These are phyloP conservation scores for Grosmannia penicillata DNA, from an alignment of 2,329 filamentous ascomycete species.

Conservation along the genomic window DNA sequence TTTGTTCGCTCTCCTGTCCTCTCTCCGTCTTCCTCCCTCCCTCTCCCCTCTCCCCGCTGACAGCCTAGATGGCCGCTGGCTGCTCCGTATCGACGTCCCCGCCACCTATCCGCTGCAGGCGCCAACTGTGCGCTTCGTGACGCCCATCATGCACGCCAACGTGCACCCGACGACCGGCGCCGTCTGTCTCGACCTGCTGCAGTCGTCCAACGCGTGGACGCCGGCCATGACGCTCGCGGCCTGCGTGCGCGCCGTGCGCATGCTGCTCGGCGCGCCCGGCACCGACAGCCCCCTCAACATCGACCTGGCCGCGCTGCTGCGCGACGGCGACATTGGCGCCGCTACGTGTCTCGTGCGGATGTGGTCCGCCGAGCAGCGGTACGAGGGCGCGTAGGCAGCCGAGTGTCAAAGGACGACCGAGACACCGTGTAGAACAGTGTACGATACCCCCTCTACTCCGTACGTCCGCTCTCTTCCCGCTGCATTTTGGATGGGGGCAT, in stretches of 20 bases:
- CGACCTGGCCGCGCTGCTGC: constrained; percentile 57
- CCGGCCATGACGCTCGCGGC: constrained; percentile 70
- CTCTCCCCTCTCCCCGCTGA: background rate
- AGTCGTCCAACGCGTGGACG: constrained; percentile 52
- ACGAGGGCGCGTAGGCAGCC: constrained; percentile 21
- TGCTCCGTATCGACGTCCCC: constrained; percentile 63
- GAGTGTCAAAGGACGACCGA: no score
- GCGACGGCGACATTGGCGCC: constrained; percentile 52
- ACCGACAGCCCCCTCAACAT: constrained; percentile 66
- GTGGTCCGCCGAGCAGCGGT: constrained; percentile 45
- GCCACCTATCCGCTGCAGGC: constrained; percentile 63
- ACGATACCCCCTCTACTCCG: no score
- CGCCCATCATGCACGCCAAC: constrained; percentile 75
- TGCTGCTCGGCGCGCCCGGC: constrained; percentile 54
- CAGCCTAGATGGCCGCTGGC: constrained; percentile 58
- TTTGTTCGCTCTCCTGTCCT: no score
- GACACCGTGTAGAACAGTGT: no score
- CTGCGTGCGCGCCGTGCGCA: constrained; percentile 56
- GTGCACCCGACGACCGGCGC: constrained; percentile 58
- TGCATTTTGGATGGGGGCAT: no score
- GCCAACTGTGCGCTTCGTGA: constrained; percentile 68
- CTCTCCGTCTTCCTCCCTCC: background rate
- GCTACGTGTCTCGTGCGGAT: constrained; percentile 57
- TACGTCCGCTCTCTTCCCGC: no score
- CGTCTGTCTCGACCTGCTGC: constrained; percentile 83